Conservation (phyloP, 2,329 filamentous ascomycete species). For the Penicillium concentricum region DNA sequence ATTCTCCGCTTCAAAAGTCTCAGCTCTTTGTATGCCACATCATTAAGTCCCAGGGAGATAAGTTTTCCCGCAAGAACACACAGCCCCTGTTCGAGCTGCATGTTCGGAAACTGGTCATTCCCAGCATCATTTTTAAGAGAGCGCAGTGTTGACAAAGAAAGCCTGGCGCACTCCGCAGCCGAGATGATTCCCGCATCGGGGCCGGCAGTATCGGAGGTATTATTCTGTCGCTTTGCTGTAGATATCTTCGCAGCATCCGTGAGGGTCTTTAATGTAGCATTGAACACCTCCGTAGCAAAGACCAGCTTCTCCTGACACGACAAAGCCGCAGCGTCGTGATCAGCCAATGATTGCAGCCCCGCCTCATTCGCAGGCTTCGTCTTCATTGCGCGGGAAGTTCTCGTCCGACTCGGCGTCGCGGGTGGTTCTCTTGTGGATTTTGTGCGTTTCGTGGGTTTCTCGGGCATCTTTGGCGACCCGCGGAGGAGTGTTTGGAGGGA, state of each 20-base stretch:
- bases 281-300: slow-evolving; percentile 49
- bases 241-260: slow-evolving; percentile 38
- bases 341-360: slow-evolving; percentile 24
- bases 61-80: slow-evolving; percentile 44
- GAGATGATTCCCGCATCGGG: slow-evolving; percentile 28
- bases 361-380: slow-evolving; percentile 27
- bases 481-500: slow-evolving; percentile 42
- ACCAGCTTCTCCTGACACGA: slow-evolving; percentile 41
- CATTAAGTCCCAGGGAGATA: slow-evolving; percentile 41
- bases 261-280: slow-evolving; percentile 44
- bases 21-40: slow-evolving; percentile 44
- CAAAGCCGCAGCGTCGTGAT: slow-evolving; percentile 29
- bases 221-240: slow-evolving; percentile 15
- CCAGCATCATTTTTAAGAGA: slow-evolving; percentile 33
- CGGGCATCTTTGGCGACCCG: slow-evolving; percentile 23
- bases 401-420: slow-evolving; percentile 22
- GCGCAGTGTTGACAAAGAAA: slow-evolving; percentile 41
- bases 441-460: slow-evolving; percentile 25
- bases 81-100: slow-evolving; percentile 45
- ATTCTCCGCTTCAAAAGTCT: slow-evolving; percentile 39
- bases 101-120: slow-evolving; percentile 28
- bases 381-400: slow-evolving; percentile 25
- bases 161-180: slow-evolving; percentile 42
- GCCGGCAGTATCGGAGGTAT: slow-evolving; percentile 24
- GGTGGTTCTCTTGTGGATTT: slow-evolving; percentile 24